Base-by-base conservation (phyloP, 2,329 filamentous ascomycete species). In the Claviceps quebecensis region DNA sequence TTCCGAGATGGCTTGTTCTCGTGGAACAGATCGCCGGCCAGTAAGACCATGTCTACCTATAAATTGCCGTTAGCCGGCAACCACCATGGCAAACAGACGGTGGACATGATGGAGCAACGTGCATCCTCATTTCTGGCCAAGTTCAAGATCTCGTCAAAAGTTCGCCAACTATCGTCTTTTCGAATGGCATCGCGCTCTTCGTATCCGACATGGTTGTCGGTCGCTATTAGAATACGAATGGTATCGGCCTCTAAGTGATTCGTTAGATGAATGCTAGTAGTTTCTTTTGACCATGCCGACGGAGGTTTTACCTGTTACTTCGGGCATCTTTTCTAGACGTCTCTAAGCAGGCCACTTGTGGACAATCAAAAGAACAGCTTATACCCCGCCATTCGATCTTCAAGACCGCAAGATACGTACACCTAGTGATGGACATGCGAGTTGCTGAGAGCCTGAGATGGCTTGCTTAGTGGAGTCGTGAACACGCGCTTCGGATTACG, bases 1-100 rank as follows among this genome's bases (percentile, higher is more conserved):
- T 96, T 95, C 54, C 93, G 81, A 6, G 89, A 96, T 3, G 93
- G 94, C 61, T 95, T 95, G 67, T 98, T 98, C 59, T 98, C 91
- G 65, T 98, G 94, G 64, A 98, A 98, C 1, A 98, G 77, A 64
- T 98, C 93, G 46, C 93, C 93, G 2, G 85, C 91, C 4, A 98
- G 81, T 2, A 98, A 76, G 0, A 98, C 86, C 93, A 98, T 97
- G 67, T 98, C 93, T 57, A 98, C 79, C 78, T 82, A 37, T 16
- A 36, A 7, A 2, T 17, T 37, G 19, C 47, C 50, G 36, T 53
- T 41, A 54, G 47, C 23, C 11, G 11, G 38, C 11, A 16, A 29
- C 26, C 14, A 23, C 22, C 19, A 48, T 36, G 19, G 5, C n/a
- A 17, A 1, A 23, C 17, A 14, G 19, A 23, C 8, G 37, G 22